Evolutionary conservation across 2,329 filamentous ascomycete species (phyloP).

Genomic region (Cryoendolithus antarcticus): DNA sequence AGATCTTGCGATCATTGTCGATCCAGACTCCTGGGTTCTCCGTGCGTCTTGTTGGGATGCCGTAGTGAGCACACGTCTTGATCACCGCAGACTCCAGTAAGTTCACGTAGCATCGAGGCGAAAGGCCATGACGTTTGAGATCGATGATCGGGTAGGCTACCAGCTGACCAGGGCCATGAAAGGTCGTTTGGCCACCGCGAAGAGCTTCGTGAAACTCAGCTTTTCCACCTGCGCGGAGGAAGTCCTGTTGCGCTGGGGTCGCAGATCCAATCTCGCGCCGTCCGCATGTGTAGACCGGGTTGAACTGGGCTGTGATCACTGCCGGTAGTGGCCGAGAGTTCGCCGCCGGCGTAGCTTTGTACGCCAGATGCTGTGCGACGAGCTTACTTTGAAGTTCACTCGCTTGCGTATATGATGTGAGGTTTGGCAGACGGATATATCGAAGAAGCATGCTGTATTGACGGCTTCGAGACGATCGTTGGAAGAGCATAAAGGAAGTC

Average conservation of each 20-base stretch:
- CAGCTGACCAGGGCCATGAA: conserved; percentile 87
- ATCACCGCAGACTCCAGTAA: conserved; percentile 68
- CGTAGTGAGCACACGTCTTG: conserved; percentile 47
- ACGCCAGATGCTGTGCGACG: conserved; percentile 44
- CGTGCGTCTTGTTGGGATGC: conserved; percentile 50
- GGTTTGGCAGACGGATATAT: conserved; percentile 47
- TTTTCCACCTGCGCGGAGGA: conserved; percentile 25
- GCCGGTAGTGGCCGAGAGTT: conserved; percentile 39
- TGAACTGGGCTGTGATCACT: conserved; percentile 70
- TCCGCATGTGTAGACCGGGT: conserved; percentile 80
- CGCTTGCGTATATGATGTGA: conserved; percentile 44
- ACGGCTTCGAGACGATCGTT: too few relatives aligned
- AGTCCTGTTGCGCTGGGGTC: conserved; percentile 31
- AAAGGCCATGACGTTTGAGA: conserved; percentile 54
- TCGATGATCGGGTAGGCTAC: conserved; percentile 91
- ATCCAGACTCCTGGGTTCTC: conserved; percentile 78
- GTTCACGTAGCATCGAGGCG: conserved; percentile 63
- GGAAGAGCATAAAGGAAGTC: too few relatives aligned
- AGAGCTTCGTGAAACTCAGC: conserved; percentile 58
- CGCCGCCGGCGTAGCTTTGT: conserved; percentile 39
- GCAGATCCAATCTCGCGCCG: conserved; percentile 56
- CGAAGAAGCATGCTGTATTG: conserved; percentile 36
- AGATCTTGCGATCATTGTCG: conserved; percentile 56
- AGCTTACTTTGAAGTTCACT: conserved; percentile 45
- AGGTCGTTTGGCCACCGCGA: conserved; percentile 86